Evolutionary conservation across 345 rosid species (phyloP).

Genomic region (Microcos paniculata): DNA sequence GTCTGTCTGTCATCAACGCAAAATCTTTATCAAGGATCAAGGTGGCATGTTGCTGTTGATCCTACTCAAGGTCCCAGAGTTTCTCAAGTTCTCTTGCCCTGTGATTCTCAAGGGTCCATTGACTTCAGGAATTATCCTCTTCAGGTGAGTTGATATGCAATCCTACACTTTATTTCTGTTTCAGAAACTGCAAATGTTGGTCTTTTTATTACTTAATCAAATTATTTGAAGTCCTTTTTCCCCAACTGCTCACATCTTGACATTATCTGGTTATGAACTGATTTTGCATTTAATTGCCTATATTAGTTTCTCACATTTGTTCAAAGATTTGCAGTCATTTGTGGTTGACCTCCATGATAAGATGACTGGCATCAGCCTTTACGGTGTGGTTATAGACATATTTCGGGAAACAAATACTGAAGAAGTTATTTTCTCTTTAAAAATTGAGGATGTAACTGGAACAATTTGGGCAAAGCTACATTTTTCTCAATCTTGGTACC

Average conservation of each 20-base stretch:
- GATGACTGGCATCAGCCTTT: constrained; percentile 85
- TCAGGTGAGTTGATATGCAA: constrained; percentile 49
- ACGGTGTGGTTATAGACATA: constrained; percentile 62
- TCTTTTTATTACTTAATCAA: not conserved
- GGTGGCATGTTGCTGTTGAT: constrained; percentile 47
- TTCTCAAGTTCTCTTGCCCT: constrained; percentile 85
- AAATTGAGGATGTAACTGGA: constrained; percentile 73
- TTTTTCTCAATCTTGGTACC: constrained; percentile 69
- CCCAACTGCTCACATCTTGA: not conserved
- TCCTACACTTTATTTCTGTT: not conserved
- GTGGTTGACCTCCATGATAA: constrained; percentile 66
- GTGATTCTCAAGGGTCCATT: constrained; percentile 82
- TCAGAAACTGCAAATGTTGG: not conserved
- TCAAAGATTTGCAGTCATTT: constrained; percentile 60
- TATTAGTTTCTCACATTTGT: constrained; percentile 30
- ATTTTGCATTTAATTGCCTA: constrained; percentile 10
- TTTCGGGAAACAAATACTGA: constrained; percentile 40
- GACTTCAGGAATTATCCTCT: constrained; percentile 87
- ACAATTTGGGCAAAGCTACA: constrained; percentile 73
- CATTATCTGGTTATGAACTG: not conserved
- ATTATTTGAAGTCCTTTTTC: not conserved
- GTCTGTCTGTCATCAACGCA: constrained; percentile 66
- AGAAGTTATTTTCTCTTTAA: constrained; percentile 55
- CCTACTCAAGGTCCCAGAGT: constrained; percentile 53
- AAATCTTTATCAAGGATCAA: constrained; percentile 65